Percentiles rank a stretch among this genome's conserved stretches.
Evolutionary conservation across 768 basidiomycete species (phyloP).

Genomic region (Termitomyces sp.): DNA sequence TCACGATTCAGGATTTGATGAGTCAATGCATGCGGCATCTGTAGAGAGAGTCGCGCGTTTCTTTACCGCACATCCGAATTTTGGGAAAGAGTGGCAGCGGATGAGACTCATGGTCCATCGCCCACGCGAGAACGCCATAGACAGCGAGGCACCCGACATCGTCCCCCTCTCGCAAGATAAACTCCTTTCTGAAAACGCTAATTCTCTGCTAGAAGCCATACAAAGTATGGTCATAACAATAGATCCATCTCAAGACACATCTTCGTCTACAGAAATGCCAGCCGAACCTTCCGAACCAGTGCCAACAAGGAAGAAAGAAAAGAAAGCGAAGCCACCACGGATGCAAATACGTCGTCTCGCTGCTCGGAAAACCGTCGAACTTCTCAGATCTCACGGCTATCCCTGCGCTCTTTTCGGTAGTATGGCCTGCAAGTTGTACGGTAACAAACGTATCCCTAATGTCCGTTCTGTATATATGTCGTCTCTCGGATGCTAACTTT

Average conservation of each 20-base stretch:
- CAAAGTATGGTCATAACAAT: background rate
- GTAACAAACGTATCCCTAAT: constrained; percentile 11
- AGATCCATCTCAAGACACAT: background rate
- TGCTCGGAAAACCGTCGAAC: constrained; percentile 5
- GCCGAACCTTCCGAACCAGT: background rate
- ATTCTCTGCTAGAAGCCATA: background rate
- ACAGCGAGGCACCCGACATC: background rate
- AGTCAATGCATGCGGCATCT: constrained; percentile 3
- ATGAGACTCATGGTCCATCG: constrained; percentile 7
- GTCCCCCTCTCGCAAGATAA: background rate
- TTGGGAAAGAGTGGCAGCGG: constrained; percentile 10
- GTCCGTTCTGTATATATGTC: background rate
- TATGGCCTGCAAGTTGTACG: constrained; percentile 14
- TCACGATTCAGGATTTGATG: constrained; percentile 7
- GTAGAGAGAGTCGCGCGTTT: constrained; percentile 2
- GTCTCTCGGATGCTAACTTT: background rate
- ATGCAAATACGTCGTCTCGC: constrained; percentile 13
- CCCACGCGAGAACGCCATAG: background rate
- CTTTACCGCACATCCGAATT: constrained; percentile 1
- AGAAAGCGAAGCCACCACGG: background rate
- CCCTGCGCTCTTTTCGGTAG: constrained; percentile 12
- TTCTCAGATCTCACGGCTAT: constrained; percentile 8
- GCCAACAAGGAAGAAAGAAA: background rate
- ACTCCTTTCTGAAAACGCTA: background rate
- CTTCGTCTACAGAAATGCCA: background rate